Percentiles rank a stretch among this genome's conserved stretches.
phyloP scores from a whole-genome alignment of 2,329 filamentous ascomycete genomes.

The Trichoderma endophyticum region DNA sequence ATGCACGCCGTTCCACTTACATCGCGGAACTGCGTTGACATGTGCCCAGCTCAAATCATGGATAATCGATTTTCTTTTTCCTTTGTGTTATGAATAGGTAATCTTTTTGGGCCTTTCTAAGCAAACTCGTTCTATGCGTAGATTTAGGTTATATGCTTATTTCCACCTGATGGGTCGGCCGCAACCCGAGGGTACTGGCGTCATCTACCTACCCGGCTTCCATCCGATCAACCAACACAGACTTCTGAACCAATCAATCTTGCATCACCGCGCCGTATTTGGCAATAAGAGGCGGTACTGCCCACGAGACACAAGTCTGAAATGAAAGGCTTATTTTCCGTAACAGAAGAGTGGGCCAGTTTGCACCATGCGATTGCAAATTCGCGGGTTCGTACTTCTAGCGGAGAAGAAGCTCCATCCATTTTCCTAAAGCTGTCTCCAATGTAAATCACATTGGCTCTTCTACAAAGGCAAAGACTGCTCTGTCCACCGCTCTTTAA shows the following conservation, averaged over 20 bases:
- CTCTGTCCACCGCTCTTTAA: neutral
- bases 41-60: no score
- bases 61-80: no score
- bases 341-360: neutral
- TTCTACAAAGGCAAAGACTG: neutral
- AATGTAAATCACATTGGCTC: neutral
- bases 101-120: no score
- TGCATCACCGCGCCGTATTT: neutral
- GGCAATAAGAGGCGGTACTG: neutral
- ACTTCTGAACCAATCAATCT: neutral
- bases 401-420: neutral
- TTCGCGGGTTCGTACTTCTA: neutral
- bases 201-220: neutral
- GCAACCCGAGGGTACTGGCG: no score
- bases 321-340: neutral
- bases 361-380: neutral
- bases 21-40: no score
- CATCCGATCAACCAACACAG: neutral
- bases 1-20: no score
- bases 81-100: no score
- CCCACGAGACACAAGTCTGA: neutral
- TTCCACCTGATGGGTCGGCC: no score
- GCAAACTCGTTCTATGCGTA: no score
- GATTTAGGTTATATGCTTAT: no score
- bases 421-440: neutral